A percentile compares a stretch with the other conserved stretches of the same genome.
These are phyloP conservation scores for Ajuga chamaepitys DNA, from an alignment of 257 asterid species.

Conservation along the genomic window DNA sequence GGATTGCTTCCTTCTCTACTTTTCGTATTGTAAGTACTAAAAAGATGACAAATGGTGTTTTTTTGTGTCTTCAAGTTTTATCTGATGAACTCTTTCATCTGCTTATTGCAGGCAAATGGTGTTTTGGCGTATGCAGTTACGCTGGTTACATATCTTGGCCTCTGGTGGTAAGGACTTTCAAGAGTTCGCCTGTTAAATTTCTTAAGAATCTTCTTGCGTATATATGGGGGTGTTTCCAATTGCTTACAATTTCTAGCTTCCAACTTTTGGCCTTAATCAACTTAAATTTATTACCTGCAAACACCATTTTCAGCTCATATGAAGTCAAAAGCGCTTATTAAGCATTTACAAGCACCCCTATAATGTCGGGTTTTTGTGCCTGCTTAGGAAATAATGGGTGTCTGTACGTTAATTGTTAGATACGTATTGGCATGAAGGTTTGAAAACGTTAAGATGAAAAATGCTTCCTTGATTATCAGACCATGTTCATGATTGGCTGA, in stretches of 20 bases:
- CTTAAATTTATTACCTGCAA: too few species aligned
- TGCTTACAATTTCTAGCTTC: too few species aligned
- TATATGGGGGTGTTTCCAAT: too few species aligned
- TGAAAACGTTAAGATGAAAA: not conserved
- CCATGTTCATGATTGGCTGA: not conserved
- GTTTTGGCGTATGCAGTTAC: slow-evolving; percentile 77
- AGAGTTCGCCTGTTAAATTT: not conserved
- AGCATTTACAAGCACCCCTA: too few species aligned
- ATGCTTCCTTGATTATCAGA: too few species aligned
- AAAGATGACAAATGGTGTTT: not conserved
- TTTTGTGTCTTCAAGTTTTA: not conserved
- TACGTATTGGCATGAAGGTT: not conserved
- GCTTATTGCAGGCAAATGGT: slow-evolving; percentile 73
- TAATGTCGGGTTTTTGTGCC: not conserved
- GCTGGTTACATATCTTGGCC: slow-evolving; percentile 57
- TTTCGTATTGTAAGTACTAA: not conserved
- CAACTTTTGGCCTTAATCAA: too few species aligned
- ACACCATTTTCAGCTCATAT: too few species aligned
- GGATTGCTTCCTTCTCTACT: not conserved
- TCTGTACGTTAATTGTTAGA: too few species aligned
- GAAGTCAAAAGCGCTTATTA: too few species aligned
- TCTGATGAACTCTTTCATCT: slow-evolving; percentile 13
- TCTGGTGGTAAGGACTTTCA: slow-evolving; percentile 75
- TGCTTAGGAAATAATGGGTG: not conserved
- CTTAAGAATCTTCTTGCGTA: not conserved